A percentile compares a stretch with the other conserved stretches of the same genome.
These are phyloP conservation scores for Teunomyces barrocoloradensis DNA, from an alignment of 805 yeast species.

Conservation along the genomic window DNA sequence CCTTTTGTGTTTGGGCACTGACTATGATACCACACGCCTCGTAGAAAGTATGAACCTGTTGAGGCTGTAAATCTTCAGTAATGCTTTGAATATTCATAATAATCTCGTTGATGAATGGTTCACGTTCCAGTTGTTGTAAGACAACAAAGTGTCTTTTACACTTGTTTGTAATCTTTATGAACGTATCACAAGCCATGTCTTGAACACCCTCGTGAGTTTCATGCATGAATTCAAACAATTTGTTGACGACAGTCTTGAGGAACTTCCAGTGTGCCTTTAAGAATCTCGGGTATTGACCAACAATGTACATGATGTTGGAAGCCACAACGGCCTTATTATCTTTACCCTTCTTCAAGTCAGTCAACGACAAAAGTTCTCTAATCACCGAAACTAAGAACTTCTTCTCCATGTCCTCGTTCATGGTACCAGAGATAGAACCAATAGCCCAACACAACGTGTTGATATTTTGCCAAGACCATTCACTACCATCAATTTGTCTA, in stretches of 20 bases:
- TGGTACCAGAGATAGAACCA: slow-evolving; percentile 97
- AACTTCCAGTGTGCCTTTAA: slow-evolving; percentile 98
- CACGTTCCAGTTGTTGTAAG: slow-evolving; percentile 78
- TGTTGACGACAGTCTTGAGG: slow-evolving; percentile 90
- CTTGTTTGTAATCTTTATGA: slow-evolving; percentile 90
- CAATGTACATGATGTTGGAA: slow-evolving; percentile 99
- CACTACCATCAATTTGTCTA: slow-evolving; percentile 90
- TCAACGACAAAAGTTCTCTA: slow-evolving; percentile 84
- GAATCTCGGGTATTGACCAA: slow-evolving; percentile 97
- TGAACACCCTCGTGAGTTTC: slow-evolving; percentile 99
- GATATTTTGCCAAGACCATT: slow-evolving; percentile 99
- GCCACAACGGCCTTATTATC: slow-evolving; percentile 99
- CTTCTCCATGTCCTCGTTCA: slow-evolving; percentile 97
- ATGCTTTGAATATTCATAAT: slow-evolving; percentile 78
- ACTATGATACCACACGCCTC: slow-evolving; percentile 96
- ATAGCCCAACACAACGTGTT: slow-evolving; percentile 99
- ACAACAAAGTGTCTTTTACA: slow-evolving; percentile 95
- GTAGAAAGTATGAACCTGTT: slow-evolving; percentile 96
- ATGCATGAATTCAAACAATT: slow-evolving; percentile 97
- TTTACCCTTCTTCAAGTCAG: slow-evolving; percentile 95
- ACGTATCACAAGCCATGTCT: slow-evolving; percentile 99
- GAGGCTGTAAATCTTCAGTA: slow-evolving; percentile 92
- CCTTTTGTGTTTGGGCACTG: slow-evolving; percentile 75
- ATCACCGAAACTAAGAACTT: slow-evolving; percentile 90
- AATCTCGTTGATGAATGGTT: slow-evolving; percentile 89